phyloP scores from a whole-genome alignment of 257 asterid species.

The Solanum arcanum region DNA sequence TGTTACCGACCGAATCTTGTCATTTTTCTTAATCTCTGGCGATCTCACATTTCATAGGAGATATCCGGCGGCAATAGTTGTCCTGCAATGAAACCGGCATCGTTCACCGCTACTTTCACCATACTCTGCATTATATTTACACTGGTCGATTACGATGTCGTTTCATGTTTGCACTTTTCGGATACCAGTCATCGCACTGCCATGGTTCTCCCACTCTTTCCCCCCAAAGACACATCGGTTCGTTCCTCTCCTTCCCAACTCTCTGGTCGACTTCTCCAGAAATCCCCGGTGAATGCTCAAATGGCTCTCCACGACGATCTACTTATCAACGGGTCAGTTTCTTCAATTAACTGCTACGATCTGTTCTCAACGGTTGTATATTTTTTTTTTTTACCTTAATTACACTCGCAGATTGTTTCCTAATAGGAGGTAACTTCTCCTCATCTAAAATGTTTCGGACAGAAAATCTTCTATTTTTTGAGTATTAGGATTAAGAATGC shows the following conservation, averaged over 20 bases:
- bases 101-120: background rate
- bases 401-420: background rate
- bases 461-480: background rate
- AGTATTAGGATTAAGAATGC: background rate
- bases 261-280: constrained; percentile 21
- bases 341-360: background rate
- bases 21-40: background rate
- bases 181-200: constrained; percentile 1
- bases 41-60: background rate
- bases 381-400: background rate
- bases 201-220: constrained; percentile 29
- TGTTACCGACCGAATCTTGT: background rate
- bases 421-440: background rate
- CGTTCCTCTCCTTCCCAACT: constrained; percentile 19
- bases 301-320: constrained; percentile 88
- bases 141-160: background rate
- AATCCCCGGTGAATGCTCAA: constrained; percentile 36
- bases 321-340: constrained; percentile 55
- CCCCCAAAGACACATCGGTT: constrained; percentile 16
- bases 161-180: background rate
- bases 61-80: background rate
- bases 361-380: background rate
- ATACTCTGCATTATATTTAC: background rate
- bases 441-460: background rate
- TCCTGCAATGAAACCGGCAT: background rate